Evolutionary conservation across 257 asterid genomes (phyloP), one percentile per base, ranked within the genome.

Genomic region (Misopates orontium): DNA sequence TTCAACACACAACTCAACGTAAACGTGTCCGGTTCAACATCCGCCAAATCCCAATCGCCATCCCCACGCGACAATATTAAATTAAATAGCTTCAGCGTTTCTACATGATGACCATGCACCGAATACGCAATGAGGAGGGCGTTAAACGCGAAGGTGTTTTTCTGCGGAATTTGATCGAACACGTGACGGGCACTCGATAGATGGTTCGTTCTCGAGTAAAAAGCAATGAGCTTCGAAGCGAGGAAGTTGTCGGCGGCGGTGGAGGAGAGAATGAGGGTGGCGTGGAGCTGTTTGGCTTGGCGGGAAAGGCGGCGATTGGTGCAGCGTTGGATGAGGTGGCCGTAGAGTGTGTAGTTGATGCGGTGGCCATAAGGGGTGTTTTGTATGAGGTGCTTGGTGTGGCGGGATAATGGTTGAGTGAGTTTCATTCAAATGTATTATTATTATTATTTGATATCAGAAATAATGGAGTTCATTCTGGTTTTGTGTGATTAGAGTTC

Each of bases 91-190:
- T 73, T 56, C 56, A 91, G 60, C 19, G 84, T 62, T 41, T 87
- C 94, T 3, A n/a, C 5, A 60, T 85, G 83, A 42, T 16, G 78
- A 17, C 64, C 61, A 22, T 87, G 77, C 0, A 70, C 74, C 24
- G 86, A 71, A 80, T 79, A 84, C 1, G 89, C 86, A n/a, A 92
- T 87, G 41, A 92, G 79, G 36, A 92, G 83, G 50, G 97, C 96
- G 72, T 92, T 92, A 70, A 66, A 89, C 40, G 95, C 73, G 84
- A 92, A 92, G 10, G 82, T 78, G 45, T 85, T 92, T 77, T 77
- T 89, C 1, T 32, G 51, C 1, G 87, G 85, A 47, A 92, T 89
- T 78, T 87, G 66, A 73, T 92, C 96, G 83, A 92, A 92, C 97
- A 89, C 86, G 1, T 77, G 75, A 77, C 64, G 89, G 14, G 97